These are phyloP conservation scores for Phaeoacremonium minimum DNA, from an alignment of 2,329 filamentous ascomycete genomes.

Conservation along the genomic window DNA sequence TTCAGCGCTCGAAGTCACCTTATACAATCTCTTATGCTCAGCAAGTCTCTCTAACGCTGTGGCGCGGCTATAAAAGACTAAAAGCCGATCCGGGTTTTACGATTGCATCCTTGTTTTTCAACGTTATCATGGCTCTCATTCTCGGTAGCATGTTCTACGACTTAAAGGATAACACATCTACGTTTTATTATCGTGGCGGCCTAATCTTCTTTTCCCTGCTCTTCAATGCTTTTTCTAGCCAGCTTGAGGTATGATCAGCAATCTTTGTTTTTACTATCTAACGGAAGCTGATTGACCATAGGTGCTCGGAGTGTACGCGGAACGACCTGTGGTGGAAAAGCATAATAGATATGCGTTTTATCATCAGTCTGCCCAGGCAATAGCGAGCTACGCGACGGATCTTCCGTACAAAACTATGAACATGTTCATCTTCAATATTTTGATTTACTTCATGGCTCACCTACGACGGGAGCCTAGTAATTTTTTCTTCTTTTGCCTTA, in stretches of 20 bases:
- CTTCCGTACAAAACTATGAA: slow-evolving; percentile 33
- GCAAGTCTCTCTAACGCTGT: slow-evolving; percentile 55
- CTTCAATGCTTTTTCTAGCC: slow-evolving; percentile 23
- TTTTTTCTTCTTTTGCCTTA: slow-evolving; percentile 72
- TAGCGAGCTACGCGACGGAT: slow-evolving; percentile 55
- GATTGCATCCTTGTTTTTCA: slow-evolving; percentile 55
- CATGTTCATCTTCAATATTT: slow-evolving; percentile 84
- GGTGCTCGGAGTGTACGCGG: too few relatives aligned
- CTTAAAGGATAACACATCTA: slow-evolving; percentile 43
- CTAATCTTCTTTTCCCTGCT: slow-evolving; percentile 25
- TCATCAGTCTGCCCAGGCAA: slow-evolving; percentile 29
- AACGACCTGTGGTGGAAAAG: slow-evolving; percentile 20
- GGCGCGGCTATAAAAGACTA: slow-evolving; percentile 62
- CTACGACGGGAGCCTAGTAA: slow-evolving; percentile 67
- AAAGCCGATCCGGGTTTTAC: slow-evolving; percentile 61
- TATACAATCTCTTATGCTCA: slow-evolving; percentile 62
- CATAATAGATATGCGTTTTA: slow-evolving; percentile 23
- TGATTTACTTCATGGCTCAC: slow-evolving; percentile 84
- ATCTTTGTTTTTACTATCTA: too few relatives aligned
- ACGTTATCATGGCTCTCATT: slow-evolving; percentile 37
- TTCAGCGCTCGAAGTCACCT: slow-evolving; percentile 46
- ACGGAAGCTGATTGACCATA: too few relatives aligned
- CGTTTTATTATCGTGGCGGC: slow-evolving; percentile 42
- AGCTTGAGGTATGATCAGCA: slow-evolving; percentile 17
- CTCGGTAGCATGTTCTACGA: slow-evolving; percentile 66